phyloP scores from a whole-genome alignment of 768 basidiomycete genomes.

The Lactifluus echinatus region DNA sequence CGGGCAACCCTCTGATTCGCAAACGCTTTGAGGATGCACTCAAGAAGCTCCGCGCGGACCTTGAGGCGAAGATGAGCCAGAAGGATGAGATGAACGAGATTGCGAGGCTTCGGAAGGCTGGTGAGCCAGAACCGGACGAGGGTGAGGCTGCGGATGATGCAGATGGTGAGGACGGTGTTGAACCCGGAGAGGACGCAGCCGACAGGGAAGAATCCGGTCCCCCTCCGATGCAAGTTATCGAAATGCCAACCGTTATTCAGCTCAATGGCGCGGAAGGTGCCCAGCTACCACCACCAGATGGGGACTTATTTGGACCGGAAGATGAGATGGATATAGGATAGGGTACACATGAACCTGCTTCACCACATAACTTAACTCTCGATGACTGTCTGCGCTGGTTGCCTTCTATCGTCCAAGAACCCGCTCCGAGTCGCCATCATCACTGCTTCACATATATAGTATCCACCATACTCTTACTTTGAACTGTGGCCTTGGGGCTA shows the following conservation, averaged over 20 bases:
- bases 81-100: conserved; percentile 74
- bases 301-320: conserved; percentile 18
- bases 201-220: conserved; percentile 23
- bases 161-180: conserved; percentile 30
- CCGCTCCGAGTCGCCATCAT: too few relatives aligned
- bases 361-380: neutral
- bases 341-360: neutral
- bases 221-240: conserved; percentile 8
- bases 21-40: conserved; percentile 91
- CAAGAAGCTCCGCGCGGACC: conserved; percentile 77
- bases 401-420: too few relatives aligned
- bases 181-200: conserved; percentile 27
- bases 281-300: conserved; percentile 11
- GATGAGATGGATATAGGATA: conserved; percentile 28
- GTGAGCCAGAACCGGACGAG: conserved; percentile 38
- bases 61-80: conserved; percentile 77
- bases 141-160: conserved; percentile 29
- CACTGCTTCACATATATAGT: neutral
- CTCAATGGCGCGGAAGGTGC: conserved; percentile 11
- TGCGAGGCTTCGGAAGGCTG: conserved; percentile 63
- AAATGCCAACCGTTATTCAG: conserved; percentile 9
- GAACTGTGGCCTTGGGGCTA: neutral
- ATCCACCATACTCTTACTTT: too few relatives aligned
- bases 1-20: conserved; percentile 82
- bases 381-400: neutral